These are phyloP conservation scores for Pholiota molesta DNA, from an alignment of 768 basidiomycete genomes.

Conservation along the genomic window DNA sequence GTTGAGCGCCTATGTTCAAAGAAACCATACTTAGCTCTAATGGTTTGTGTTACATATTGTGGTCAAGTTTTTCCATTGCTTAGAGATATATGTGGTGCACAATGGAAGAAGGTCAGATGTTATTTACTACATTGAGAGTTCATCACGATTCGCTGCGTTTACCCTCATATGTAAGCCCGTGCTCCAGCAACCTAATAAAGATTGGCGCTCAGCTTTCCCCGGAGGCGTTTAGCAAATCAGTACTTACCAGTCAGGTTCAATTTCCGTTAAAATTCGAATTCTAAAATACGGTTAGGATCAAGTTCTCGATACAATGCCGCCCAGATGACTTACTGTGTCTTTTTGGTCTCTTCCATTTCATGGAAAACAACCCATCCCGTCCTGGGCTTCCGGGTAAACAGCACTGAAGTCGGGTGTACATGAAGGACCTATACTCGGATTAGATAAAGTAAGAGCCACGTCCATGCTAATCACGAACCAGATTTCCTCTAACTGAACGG, in stretches of 20 bases:
- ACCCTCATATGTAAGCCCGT: constrained; percentile 27
- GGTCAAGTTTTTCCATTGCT: too few species aligned
- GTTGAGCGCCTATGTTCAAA: background rate
- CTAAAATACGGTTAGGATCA: constrained; percentile 33
- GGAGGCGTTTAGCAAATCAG: background rate
- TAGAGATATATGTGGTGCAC: background rate
- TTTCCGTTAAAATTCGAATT: constrained; percentile 91
- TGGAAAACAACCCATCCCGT: constrained; percentile 95
- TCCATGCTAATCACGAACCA: constrained; percentile 34
- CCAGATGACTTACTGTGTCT: constrained; percentile 70
- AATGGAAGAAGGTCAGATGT: background rate
- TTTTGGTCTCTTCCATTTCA: constrained; percentile 96
- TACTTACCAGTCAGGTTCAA: constrained; percentile 88
- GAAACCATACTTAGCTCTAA: too few species aligned
- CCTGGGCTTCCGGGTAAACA: constrained; percentile 90
- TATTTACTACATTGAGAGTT: background rate
- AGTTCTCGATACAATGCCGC: background rate
- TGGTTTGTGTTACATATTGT: too few species aligned
- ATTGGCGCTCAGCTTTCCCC: constrained; percentile 1
- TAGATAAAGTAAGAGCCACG: background rate
- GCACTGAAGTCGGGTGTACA: constrained; percentile 91
- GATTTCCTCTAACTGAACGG: constrained; percentile 82
- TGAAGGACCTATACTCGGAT: constrained; percentile 63
- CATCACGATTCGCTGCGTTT: constrained; percentile 9
- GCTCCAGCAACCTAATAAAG: constrained; percentile 24